Evolutionary conservation across 108 stramenopile genomes (phyloP).

Genomic region (Poteriospumella lacustris): DNA sequence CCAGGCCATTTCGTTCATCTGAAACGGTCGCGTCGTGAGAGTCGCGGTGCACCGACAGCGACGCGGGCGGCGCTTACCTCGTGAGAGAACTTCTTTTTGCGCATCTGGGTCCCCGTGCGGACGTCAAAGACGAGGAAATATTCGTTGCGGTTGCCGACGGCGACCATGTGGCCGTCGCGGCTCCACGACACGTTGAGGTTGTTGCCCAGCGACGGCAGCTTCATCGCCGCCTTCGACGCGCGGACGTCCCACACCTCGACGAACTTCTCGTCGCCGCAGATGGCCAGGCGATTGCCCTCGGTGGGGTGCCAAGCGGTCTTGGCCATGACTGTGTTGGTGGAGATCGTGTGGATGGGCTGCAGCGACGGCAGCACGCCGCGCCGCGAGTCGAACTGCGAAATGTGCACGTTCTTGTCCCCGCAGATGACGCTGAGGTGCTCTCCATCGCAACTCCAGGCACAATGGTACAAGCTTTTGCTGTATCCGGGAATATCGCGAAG

Average conservation of each 20-base stretch:
- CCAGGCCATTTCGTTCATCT: not conserved
- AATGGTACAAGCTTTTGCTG: not conserved
- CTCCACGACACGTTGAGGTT: not conserved
- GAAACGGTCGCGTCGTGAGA: not conserved
- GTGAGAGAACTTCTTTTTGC: not conserved
- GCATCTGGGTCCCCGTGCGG: not conserved
- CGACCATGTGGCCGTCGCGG: not conserved
- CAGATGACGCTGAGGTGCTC: not conserved
- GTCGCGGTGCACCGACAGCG: not conserved
- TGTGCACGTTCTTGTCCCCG: not conserved
- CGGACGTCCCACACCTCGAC: conserved; percentile 10
- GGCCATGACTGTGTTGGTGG: not conserved
- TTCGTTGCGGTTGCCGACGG: not conserved
- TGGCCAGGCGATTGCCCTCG: not conserved
- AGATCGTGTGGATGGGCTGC: not conserved
- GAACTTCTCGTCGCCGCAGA: not conserved
- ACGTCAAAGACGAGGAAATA: not conserved
- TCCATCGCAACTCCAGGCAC: not conserved
- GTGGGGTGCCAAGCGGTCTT: not conserved
- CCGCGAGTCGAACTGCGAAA: not conserved
- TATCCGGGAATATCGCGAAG: not conserved
- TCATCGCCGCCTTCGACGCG: not conserved
- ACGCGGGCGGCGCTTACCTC: not conserved
- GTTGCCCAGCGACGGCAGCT: not conserved
- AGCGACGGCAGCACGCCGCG: too few relatives aligned